Evolutionary conservation across 495 filamentous ascomycete genomes (phyloP), one percentile per base, ranked within the genome.

Genomic region (Clavariopsis aquatica): DNA sequence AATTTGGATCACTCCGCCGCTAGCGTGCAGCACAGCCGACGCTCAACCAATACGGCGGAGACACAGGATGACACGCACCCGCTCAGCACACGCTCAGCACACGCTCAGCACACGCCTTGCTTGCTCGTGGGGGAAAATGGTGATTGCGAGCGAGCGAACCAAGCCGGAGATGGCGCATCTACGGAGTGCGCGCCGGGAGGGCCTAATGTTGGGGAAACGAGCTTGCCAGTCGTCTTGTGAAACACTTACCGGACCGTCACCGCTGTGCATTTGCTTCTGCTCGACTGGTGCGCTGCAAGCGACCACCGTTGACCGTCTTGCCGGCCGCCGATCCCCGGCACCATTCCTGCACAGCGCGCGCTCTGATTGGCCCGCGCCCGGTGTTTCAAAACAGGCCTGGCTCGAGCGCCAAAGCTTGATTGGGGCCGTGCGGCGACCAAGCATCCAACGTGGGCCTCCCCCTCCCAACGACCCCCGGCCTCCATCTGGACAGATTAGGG

Each of bases 321-420:
- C 31, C 31, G n/a, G n/a, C n/a, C n/a, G n/a, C n/a, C n/a, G n/a
- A n/a, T 13, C 38, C 38, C 38, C 38, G 13, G 38, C 38, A 34
- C 5, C n/a, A 2, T 7, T 15, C 31, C 15, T 22, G 20, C 31
- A 10, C 54, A 20, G 54, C 56, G 20, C 43, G 43, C 45, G 12
- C 47, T 27, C 5, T 38, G 57, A 61, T 62, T 55, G 60, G 49
- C 27, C 2, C 43, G 28, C 26, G 15, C 8, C 4, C 29, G 24
- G 6, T 55, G 60, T 62, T 62, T 62, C 60, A 55, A 62, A 55
- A 26, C 49, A 5, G 12, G 13, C 7, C 12, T 3, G 24, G 60
- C 4, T 24, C 51, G 60, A 45, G 60, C 60, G 31, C 43, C 38
- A 55, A 62, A 62, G 60, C 60, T 62, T 62, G 60, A 54, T 15